phyloP scores from a whole-genome alignment of 257 asterid species.

The Coffea canephora region DNA sequence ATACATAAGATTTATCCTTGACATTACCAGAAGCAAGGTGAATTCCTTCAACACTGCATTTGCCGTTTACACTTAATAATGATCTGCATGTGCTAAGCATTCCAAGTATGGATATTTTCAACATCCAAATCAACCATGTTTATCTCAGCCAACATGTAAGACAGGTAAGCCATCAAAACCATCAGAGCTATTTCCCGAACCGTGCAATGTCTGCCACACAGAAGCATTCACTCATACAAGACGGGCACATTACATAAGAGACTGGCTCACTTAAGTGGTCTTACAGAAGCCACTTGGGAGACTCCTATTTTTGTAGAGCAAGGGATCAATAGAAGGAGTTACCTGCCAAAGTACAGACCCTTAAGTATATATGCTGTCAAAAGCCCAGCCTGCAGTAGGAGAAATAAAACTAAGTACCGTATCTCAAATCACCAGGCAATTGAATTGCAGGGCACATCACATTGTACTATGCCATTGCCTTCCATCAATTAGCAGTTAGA shows the following conservation, averaged over 20 bases:
- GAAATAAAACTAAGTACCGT: constrained; percentile 3
- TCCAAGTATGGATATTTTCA: not conserved
- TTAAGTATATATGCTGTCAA: constrained; percentile 66
- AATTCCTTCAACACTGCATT: too few species aligned
- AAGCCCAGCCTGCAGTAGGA: constrained; percentile 75
- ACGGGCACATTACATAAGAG: not conserved
- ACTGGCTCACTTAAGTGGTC: not conserved
- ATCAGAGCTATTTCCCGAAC: constrained; percentile 87
- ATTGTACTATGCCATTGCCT: not conserved
- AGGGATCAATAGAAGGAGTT: constrained; percentile 4
- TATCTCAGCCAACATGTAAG: constrained; percentile 99
- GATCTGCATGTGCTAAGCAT: not conserved
- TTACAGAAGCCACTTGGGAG: not conserved
- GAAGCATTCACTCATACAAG: not conserved
- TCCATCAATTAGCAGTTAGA: not conserved
- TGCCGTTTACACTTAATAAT: too few species aligned
- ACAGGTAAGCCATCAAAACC: constrained; percentile 86
- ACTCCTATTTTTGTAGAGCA: not conserved
- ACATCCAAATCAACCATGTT: not conserved
- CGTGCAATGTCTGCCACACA: constrained; percentile 63
- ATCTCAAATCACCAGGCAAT: not conserved
- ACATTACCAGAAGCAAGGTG: not conserved
- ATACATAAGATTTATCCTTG: not conserved
- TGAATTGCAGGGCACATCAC: not conserved
- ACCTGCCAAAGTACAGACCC: constrained; percentile 86